Evolutionary conservation across 2,329 filamentous ascomycete species (phyloP), one percentile per base, ranked within the genome.

Genomic region (Phaeosphaeria sp.): DNA sequence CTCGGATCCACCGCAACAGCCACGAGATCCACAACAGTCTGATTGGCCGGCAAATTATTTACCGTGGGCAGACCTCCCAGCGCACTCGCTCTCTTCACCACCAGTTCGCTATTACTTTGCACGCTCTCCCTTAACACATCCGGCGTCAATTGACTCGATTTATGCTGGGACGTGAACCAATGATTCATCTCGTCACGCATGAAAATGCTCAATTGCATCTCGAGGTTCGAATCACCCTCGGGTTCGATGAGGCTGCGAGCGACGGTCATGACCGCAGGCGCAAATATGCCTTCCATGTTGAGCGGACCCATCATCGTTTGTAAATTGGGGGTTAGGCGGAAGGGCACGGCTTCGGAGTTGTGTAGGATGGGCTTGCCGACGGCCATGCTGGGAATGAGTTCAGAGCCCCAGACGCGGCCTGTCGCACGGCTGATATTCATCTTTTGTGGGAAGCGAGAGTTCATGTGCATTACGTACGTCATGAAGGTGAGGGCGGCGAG

Each of bases 391-490:
- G 95, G 92, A 79, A 98, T 91, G 52, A 98, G 84, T 77, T 99
- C 95, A 7, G 92, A 92, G 48, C 93, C 93, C 96, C 96, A 99
- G 66, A 99, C 91, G 72, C 96, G 95, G 64, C 96, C 96, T 6
- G 90, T 93, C 27, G 87, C 86, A 22, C 93, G 89, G 11, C 92
- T 90, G 71, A 99, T 96, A 78, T 91, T 90, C 77, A 98, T 90
- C 84, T 99, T 99, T 78, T 93, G 92, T 6, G 95, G 96, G 77
- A 95, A 97, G 27, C 95, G 91, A 76, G 92, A 92, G 75, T 94
- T 92, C 88, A 99, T 98, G 80, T 94, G 94, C 81, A 99, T 90
- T 58, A 97, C 90, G 75, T 98, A 99, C 3, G 95, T 98, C 90
- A 99, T 97, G 81, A 99, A 99, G 0, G 95, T 97, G 63, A 98